These are phyloP conservation scores for Colletotrichum filicis DNA, from an alignment of 2,329 filamentous ascomycete genomes.

Conservation along the genomic window DNA sequence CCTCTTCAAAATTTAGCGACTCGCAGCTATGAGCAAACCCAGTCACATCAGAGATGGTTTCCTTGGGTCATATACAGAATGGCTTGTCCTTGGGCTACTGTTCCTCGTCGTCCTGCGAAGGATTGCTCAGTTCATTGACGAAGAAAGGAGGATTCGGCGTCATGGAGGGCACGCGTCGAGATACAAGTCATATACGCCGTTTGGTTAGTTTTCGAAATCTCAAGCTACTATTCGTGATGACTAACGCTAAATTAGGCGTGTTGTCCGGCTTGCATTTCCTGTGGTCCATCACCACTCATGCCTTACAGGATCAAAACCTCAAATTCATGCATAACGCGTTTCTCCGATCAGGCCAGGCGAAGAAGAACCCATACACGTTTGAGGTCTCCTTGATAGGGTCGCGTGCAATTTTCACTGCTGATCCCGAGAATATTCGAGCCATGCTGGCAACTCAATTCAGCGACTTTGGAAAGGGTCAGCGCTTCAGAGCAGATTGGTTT, in stretches of 20 bases:
- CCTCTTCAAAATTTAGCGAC: background rate
- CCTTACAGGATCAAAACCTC: constrained; percentile 7
- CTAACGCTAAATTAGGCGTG: background rate
- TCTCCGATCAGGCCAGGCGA: background rate
- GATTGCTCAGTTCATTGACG: background rate
- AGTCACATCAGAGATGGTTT: background rate
- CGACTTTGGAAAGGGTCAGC: constrained; percentile 59
- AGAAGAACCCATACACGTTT: constrained; percentile 4
- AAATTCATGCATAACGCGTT: constrained; percentile 10
- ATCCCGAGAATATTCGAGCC: constrained; percentile 60
- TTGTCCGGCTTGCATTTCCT: background rate
- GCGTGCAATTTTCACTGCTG: constrained; percentile 55
- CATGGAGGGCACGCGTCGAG: background rate
- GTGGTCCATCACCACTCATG: background rate
- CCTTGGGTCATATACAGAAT: background rate
- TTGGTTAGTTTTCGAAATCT: background rate
- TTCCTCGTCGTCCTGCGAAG: background rate
- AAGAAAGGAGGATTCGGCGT: background rate
- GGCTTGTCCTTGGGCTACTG: background rate
- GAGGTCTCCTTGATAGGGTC: constrained; percentile 7
- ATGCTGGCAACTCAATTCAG: constrained; percentile 64
- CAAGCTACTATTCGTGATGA: background rate
- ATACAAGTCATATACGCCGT: background rate
- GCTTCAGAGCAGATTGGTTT: constrained; percentile 53
- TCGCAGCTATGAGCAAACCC: background rate